A percentile compares a stretch with the other conserved stretches of the same genome.
Evolutionary conservation across 805 yeast genomes (phyloP).

Genomic region (Zygosaccharomyces kombuchaensis): DNA sequence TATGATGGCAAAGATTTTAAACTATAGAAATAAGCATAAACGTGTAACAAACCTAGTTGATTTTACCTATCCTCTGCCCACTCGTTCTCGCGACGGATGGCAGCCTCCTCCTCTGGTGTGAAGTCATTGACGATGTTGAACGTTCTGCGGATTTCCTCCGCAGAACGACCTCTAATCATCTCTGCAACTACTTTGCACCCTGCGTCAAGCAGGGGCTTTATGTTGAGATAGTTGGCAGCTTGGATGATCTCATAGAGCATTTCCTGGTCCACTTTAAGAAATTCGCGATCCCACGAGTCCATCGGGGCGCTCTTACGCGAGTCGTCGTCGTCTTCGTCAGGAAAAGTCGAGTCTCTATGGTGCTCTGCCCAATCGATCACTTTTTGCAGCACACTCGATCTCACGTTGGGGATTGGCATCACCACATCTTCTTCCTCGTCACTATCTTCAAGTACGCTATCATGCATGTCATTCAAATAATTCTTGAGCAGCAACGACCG

Average conservation of each 20-base stretch:
- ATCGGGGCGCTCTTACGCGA: constrained; percentile 86
- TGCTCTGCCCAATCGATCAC: constrained; percentile 97
- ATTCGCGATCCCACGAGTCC: constrained; percentile 93
- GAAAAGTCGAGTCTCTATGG: constrained; percentile 74
- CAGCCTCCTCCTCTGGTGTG: constrained; percentile 84
- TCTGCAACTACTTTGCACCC: constrained; percentile 82
- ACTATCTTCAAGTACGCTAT: constrained; percentile 46
- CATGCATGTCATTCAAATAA: constrained; percentile 71
- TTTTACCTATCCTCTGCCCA: constrained; percentile 81
- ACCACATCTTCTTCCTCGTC: constrained; percentile 67
- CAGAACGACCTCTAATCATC: constrained; percentile 75
- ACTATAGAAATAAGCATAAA: not conserved
- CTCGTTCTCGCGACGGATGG: constrained; percentile 80
- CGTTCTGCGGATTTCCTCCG: constrained; percentile 75
- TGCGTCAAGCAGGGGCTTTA: constrained; percentile 68
- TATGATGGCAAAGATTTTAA: not conserved
- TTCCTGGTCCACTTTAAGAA: constrained; percentile 88
- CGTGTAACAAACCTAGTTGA: not conserved
- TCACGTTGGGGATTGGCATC: constrained; percentile 87
- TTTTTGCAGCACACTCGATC: constrained; percentile 80
- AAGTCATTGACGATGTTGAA: constrained; percentile 79
- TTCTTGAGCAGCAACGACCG: constrained; percentile 81
- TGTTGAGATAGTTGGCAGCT: constrained; percentile 77
- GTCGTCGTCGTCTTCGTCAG: constrained; percentile 80
- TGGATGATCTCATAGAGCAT: constrained; percentile 76